Conservation (phyloP, 371 early-diverging fungal genomes). For the Syncephalis fuscata region DNA sequence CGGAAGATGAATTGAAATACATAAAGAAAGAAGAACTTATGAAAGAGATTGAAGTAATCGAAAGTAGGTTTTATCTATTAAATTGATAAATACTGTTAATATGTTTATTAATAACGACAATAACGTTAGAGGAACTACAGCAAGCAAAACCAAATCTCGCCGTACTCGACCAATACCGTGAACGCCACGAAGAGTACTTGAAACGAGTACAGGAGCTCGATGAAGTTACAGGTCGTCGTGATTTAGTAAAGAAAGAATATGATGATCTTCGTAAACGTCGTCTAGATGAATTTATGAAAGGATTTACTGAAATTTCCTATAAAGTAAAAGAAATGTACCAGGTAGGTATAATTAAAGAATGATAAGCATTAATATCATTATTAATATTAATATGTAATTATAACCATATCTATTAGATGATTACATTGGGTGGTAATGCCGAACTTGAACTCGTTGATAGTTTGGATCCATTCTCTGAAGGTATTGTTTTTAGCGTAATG, state of each 20-base stretch:
- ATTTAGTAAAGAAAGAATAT: constrained; percentile 49
- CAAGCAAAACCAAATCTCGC: constrained; percentile 72
- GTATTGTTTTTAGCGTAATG: constrained; percentile 98
- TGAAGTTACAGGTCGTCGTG: constrained; percentile 47
- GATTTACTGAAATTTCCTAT: constrained; percentile 86
- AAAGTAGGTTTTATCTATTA: constrained; percentile 15
- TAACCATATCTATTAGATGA: constrained; percentile 39
- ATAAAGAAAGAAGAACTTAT: constrained; percentile 30
- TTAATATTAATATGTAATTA: constrained; percentile 2
- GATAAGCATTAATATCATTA: not conserved
- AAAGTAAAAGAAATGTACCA: constrained; percentile 99
- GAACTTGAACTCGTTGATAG: constrained; percentile 99
- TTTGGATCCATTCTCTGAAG: constrained; percentile 99
- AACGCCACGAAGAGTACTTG: constrained; percentile 55
- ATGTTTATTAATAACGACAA: constrained; percentile 5
- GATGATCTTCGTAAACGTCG: constrained; percentile 70
- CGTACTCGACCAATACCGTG: constrained; percentile 74
- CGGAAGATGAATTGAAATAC: constrained; percentile 32
- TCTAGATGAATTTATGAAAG: constrained; percentile 90
- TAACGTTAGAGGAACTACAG: constrained; percentile 29
- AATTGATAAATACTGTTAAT: constrained; percentile 2
- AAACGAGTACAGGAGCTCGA: constrained; percentile 60
- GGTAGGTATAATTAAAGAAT: constrained; percentile 20
- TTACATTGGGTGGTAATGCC: constrained; percentile 98
- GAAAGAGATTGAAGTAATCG: constrained; percentile 24